Conservation (phyloP, 768 basidiomycete genomes). For the Tubosaeta sp. region DNA sequence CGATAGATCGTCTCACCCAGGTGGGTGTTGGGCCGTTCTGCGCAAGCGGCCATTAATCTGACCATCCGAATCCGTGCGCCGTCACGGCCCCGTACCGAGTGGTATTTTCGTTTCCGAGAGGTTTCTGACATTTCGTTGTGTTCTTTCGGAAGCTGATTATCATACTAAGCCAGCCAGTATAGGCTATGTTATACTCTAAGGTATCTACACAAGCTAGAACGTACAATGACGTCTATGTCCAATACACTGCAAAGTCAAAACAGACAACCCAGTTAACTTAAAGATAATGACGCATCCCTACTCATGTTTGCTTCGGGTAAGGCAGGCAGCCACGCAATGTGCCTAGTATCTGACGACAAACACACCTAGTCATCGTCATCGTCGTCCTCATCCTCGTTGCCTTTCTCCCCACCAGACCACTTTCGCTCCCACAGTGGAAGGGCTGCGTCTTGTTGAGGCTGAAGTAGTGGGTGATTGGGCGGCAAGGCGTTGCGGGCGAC, state of each 20-base stretch:
- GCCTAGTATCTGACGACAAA: neutral
- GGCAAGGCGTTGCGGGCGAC: conserved; percentile 55
- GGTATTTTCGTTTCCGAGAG: conserved; percentile 45
- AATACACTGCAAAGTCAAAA: conserved; percentile 8
- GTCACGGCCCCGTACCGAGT: conserved; percentile 37
- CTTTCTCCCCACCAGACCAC: conserved; percentile 72
- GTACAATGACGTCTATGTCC: neutral
- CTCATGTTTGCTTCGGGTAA: neutral
- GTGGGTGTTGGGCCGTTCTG: conserved; percentile 62
- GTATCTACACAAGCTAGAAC: conserved; percentile 16
- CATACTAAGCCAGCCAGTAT: neutral
- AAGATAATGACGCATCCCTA: conserved; percentile 19
- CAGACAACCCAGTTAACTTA: conserved; percentile 21
- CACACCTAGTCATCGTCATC: conserved; percentile 40
- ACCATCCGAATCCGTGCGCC: neutral
- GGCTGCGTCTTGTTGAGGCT: conserved; percentile 20
- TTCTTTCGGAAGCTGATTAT: neutral
- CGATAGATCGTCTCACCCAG: conserved; percentile 61
- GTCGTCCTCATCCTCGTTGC: conserved; percentile 44
- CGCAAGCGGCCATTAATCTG: conserved; percentile 1
- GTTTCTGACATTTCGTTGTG: conserved; percentile 12
- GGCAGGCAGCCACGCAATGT: neutral
- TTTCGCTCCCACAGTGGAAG: conserved; percentile 73
- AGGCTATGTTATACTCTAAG: conserved; percentile 6
- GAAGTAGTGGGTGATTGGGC: conserved; percentile 55